Evolutionary conservation across 257 asterid species (phyloP).

Genomic region (Vinca minor): DNA sequence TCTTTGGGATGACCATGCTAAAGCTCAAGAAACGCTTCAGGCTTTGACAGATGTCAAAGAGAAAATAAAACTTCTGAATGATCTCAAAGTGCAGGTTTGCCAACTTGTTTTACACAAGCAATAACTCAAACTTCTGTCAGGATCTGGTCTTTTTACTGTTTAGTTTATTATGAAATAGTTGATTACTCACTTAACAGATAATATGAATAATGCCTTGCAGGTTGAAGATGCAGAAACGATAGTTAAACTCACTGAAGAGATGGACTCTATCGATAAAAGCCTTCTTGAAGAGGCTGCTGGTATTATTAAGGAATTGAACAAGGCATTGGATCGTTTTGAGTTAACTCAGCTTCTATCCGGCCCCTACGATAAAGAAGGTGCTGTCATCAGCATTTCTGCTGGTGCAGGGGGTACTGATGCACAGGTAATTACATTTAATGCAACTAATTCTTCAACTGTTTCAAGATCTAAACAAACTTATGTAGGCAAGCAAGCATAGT

Average conservation of each 20-base stretch:
- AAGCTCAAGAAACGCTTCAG: conserved; percentile 93
- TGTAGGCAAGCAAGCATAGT: neutral
- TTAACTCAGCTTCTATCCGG: conserved; percentile 90
- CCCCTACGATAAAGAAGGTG: conserved; percentile 94
- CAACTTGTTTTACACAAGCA: neutral
- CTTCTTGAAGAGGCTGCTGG: conserved; percentile 80
- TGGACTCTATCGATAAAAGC: conserved; percentile 68
- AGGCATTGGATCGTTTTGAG: conserved; percentile 75
- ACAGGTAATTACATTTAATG: conserved; percentile 50
- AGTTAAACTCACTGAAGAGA: conserved; percentile 84
- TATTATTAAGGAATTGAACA: conserved; percentile 65
- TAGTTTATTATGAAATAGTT: neutral
- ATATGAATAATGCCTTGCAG: conserved; percentile 8
- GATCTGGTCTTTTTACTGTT: neutral
- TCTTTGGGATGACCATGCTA: conserved; percentile 87
- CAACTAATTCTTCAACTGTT: neutral
- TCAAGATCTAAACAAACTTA: neutral
- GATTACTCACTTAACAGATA: neutral
- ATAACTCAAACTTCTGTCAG: neutral
- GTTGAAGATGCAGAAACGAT: conserved; percentile 92
- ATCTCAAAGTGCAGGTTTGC: conserved; percentile 73
- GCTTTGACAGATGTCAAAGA: conserved; percentile 80
- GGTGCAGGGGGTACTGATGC: conserved; percentile 99
- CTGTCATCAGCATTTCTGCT: conserved; percentile 68
- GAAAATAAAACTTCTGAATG: conserved; percentile 73